A percentile compares a stretch with the other conserved stretches of the same genome.
Evolutionary conservation across 2,329 filamentous ascomycete genomes (phyloP).

Genomic region (Apiospora kogelbergensis): DNA sequence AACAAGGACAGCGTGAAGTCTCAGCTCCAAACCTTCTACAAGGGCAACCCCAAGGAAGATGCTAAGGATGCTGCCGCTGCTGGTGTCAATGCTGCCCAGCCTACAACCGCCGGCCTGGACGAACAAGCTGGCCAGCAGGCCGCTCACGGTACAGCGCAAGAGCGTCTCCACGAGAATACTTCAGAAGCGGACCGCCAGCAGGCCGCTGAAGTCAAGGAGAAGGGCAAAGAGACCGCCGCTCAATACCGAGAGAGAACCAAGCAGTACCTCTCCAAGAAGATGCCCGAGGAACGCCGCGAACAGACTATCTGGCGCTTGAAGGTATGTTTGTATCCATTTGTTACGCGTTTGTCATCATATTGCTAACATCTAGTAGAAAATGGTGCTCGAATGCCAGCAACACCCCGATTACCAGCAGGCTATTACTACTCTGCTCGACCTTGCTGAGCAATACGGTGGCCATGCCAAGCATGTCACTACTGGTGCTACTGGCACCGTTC

Average conservation of each 20-base stretch:
- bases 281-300: constrained; percentile 89
- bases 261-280: constrained; percentile 80
- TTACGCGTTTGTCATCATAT: neutral
- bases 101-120: constrained; percentile 24
- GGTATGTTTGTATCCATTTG: constrained; percentile 24
- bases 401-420: constrained; percentile 92
- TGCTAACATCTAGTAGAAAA: constrained; percentile 63
- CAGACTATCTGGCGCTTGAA: constrained; percentile 88
- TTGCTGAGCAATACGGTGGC: constrained; percentile 82
- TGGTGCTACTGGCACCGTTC: constrained; percentile 66
- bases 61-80: constrained; percentile 56
- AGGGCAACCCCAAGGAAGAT: constrained; percentile 56
- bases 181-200: constrained; percentile 61
- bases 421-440: constrained; percentile 79
- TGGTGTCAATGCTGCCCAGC: constrained; percentile 43
- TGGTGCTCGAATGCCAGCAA: constrained; percentile 94
- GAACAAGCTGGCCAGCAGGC: constrained; percentile 21
- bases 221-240: constrained; percentile 38
- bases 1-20: constrained; percentile 68
- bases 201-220: constrained; percentile 49
- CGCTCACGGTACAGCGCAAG: constrained; percentile 40
- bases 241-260: constrained; percentile 48
- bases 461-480: constrained; percentile 68
- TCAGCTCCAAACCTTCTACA: constrained; percentile 64
- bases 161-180: constrained; percentile 61